These are phyloP conservation scores for Selaginella tamariscina DNA, from an alignment of 75 land plant genomes.

Conservation along the genomic window DNA sequence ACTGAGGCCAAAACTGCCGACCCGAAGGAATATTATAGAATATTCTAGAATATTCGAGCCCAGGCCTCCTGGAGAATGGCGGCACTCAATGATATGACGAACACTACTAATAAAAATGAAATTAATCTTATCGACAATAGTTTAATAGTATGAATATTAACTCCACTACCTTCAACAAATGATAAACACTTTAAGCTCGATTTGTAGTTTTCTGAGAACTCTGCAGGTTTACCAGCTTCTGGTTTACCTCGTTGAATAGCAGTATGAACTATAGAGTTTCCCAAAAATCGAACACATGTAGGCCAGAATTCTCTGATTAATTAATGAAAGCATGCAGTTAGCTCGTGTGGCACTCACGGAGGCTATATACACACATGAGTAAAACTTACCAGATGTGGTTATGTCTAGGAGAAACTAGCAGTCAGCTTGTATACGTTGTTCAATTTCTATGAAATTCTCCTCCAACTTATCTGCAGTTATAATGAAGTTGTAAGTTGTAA, in stretches of 20 bases:
- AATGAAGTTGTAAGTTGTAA: too few species aligned
- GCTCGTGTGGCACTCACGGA: background rate
- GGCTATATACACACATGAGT: too few species aligned
- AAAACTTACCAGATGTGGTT: slow-evolving; percentile 74
- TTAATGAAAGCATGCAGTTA: slow-evolving; percentile 11
- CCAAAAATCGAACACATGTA: slow-evolving; percentile 95
- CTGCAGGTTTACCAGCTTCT: slow-evolving; percentile 78
- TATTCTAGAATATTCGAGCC: too few species aligned
- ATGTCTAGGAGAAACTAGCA: slow-evolving; percentile 89
- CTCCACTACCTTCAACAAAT: slow-evolving; percentile 64
- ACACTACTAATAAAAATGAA: too few species aligned
- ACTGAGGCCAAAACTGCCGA: too few species aligned
- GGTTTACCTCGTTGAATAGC: too few species aligned
- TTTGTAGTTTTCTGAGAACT: slow-evolving; percentile 82
- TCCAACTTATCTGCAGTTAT: too few species aligned
- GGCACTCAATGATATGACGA: too few species aligned
- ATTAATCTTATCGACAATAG: background rate
- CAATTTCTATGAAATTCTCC: too few species aligned
- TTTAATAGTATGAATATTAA: background rate
- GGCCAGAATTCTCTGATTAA: slow-evolving; percentile 86
- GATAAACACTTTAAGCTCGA: slow-evolving; percentile 64
- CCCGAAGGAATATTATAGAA: too few species aligned
- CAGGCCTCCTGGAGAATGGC: too few species aligned
- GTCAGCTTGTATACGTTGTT: slow-evolving; percentile 53
- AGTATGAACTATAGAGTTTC: slow-evolving; percentile 83